A percentile compares a stretch with the other conserved stretches of the same genome.
Conservation (phyloP, 2,329 filamentous ascomycete genomes). For the Ophiostoma himal-ulmi region DNA sequence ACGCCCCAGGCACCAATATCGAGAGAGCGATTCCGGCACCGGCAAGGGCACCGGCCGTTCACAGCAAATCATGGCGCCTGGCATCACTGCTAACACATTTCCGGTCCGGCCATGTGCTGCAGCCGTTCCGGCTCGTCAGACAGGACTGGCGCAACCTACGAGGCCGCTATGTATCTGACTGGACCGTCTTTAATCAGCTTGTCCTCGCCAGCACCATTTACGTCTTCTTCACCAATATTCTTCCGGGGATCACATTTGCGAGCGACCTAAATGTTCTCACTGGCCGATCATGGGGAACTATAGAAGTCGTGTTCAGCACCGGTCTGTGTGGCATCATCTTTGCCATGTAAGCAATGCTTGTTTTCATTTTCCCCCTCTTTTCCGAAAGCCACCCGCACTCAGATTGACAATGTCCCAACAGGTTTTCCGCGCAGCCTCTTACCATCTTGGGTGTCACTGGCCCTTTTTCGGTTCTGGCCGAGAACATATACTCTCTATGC, state of each 20-base stretch:
- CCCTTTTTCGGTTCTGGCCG: not conserved
- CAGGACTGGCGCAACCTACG: slow-evolving; percentile 14
- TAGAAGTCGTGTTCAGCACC: slow-evolving; percentile 21
- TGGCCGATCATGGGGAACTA: slow-evolving; percentile 19
- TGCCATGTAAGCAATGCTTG: slow-evolving; percentile 11
- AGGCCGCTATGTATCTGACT: slow-evolving; percentile 17
- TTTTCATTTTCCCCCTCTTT: not conserved
- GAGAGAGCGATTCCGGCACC: not conserved
- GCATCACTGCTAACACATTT: not conserved
- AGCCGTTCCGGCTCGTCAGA: not conserved
- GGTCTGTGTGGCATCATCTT: slow-evolving; percentile 20
- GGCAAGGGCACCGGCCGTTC: not conserved
- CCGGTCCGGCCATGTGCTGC: not conserved
- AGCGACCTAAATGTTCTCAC: slow-evolving; percentile 20
- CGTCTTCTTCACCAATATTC: slow-evolving; percentile 21
- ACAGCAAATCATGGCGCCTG: not conserved
- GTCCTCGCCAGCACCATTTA: slow-evolving; percentile 18
- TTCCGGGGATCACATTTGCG: slow-evolving; percentile 20
- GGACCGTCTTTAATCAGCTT: slow-evolving; percentile 20
- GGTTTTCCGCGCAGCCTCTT: not conserved
- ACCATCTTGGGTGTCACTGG: slow-evolving; percentile 2
- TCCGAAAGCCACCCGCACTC: not conserved
- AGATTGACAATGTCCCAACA: not conserved
- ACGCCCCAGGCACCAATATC: not conserved
- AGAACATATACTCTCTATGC: not conserved